Evolutionary conservation across 208 protist species (phyloP).

Genomic region (Wallacemonas collosoma): DNA sequence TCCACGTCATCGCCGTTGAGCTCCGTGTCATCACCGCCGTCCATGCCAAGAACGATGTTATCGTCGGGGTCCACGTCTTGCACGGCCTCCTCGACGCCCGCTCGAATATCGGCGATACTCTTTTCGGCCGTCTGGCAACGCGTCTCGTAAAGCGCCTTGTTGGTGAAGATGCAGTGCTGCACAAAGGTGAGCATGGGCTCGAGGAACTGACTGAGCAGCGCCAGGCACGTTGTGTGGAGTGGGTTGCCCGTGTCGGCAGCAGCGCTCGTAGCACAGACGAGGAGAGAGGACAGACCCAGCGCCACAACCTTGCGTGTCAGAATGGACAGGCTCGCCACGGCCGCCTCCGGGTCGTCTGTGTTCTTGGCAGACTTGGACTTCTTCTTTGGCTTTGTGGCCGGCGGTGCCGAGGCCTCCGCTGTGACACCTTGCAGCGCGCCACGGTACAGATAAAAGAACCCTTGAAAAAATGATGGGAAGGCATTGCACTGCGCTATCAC

Average conservation of each 20-base stretch:
- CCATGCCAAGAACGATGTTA: slow-evolving; percentile 44
- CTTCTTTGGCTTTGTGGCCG: slow-evolving; percentile 24
- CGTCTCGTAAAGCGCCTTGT: slow-evolving; percentile 50
- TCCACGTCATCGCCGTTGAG: slow-evolving; percentile 41
- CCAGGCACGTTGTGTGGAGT: slow-evolving; percentile 7
- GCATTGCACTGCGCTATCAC: slow-evolving; percentile 54
- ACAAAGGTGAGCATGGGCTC: slow-evolving; percentile 50
- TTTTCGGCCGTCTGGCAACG: slow-evolving; percentile 63
- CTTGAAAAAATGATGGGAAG: slow-evolving; percentile 77
- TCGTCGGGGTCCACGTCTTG: slow-evolving; percentile 38
- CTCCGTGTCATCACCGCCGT: slow-evolving; percentile 35
- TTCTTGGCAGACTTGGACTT: slow-evolving; percentile 35
- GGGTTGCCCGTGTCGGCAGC: neutral
- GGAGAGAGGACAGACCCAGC: slow-evolving; percentile 63
- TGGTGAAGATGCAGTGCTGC: slow-evolving; percentile 83
- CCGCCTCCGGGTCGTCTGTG: slow-evolving; percentile 42
- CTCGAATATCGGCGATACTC: slow-evolving; percentile 59
- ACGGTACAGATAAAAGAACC: slow-evolving; percentile 72
- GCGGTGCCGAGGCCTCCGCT: neutral
- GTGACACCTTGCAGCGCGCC: slow-evolving; percentile 25
- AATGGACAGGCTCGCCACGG: slow-evolving; percentile 65
- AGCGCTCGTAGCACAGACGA: slow-evolving; percentile 27
- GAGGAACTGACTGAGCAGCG: slow-evolving; percentile 17
- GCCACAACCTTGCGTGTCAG: slow-evolving; percentile 82
- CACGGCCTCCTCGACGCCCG: slow-evolving; percentile 26